phyloP scores from a whole-genome alignment of 345 rosid species.

The Moringa oleifera region DNA sequence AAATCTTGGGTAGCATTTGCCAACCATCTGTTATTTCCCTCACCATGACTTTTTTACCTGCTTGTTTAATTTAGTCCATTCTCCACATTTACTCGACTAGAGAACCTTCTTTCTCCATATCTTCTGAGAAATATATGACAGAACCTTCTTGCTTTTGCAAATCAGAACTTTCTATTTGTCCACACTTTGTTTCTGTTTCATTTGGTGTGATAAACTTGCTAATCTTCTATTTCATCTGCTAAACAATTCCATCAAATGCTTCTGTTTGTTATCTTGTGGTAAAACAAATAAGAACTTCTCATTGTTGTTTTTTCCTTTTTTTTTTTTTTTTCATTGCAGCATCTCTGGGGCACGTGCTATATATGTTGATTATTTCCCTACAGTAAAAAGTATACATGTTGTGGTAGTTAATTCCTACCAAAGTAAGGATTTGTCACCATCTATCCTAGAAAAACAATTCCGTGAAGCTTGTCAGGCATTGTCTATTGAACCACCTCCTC shows the following conservation, averaged over 20 bases:
- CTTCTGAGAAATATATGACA: too few species aligned
- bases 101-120: too few species aligned
- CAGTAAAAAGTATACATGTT: conserved; percentile 42
- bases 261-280: conserved; percentile 3
- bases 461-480: conserved; percentile 77
- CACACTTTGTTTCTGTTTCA: not conserved
- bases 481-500: conserved; percentile 45
- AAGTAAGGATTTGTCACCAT: conserved; percentile 55
- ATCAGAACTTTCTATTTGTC: too few species aligned
- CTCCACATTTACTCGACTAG: too few species aligned
- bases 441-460: conserved; percentile 76
- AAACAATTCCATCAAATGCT: not conserved
- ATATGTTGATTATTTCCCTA: conserved; percentile 58
- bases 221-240: not conserved
- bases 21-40: too few species aligned
- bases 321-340: conserved; percentile 34
- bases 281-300: not conserved
- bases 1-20: too few species aligned
- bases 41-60: too few species aligned
- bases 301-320: conserved; percentile 6
- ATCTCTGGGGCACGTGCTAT: conserved; percentile 71
- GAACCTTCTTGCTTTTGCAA: not conserved
- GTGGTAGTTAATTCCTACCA: conserved; percentile 72
- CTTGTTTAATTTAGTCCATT: not conserved
- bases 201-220: not conserved